A percentile compares a stretch with the other conserved stretches of the same genome.
Conservation (phyloP, 192 early-diverging fungal genomes). For the Coemansia sp. region DNA sequence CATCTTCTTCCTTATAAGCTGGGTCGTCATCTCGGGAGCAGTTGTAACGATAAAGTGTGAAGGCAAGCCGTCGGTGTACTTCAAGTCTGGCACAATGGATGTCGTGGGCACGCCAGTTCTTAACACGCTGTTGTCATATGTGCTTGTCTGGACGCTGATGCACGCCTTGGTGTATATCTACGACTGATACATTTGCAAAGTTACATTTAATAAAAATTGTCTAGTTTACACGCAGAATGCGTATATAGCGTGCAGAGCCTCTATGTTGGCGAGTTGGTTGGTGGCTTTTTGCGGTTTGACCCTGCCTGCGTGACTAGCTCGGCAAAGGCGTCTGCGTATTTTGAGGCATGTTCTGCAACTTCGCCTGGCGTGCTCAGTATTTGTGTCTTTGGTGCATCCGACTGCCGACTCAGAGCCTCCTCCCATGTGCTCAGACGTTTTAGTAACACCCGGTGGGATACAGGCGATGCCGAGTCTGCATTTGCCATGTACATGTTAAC, state of each 20-base stretch:
- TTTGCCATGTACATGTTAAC: slow-evolving; percentile 55
- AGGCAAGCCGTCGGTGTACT: slow-evolving; percentile 57
- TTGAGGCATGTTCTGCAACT: slow-evolving; percentile 25
- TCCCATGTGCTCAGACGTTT: slow-evolving; percentile 36
- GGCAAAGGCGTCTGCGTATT: slow-evolving; percentile 41
- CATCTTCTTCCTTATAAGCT: slow-evolving; percentile 73
- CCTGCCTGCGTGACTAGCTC: slow-evolving; percentile 29
- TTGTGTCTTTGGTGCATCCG: slow-evolving; percentile 5
- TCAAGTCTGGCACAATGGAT: slow-evolving; percentile 54
- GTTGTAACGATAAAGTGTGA: slow-evolving; percentile 61
- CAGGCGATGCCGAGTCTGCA: slow-evolving; percentile 34
- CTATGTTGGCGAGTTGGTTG: not conserved
- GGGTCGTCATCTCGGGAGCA: slow-evolving; percentile 61
- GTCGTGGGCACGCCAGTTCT: slow-evolving; percentile 41
- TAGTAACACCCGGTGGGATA: slow-evolving; percentile 31
- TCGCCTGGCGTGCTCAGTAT: slow-evolving; percentile 3
- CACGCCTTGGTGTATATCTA: slow-evolving; percentile 51
- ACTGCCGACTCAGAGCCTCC: slow-evolving; percentile 13
- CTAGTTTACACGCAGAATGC: not conserved
- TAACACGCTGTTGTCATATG: slow-evolving; percentile 49
- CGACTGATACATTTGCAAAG: slow-evolving; percentile 19
- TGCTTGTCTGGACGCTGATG: slow-evolving; percentile 52
- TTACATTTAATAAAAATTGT: not conserved
- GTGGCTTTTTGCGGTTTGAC: not conserved
- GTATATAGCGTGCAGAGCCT: not conserved